Evolutionary conservation across 2,329 filamentous ascomycete genomes (phyloP).

Genomic region (Phialophora tarda): DNA sequence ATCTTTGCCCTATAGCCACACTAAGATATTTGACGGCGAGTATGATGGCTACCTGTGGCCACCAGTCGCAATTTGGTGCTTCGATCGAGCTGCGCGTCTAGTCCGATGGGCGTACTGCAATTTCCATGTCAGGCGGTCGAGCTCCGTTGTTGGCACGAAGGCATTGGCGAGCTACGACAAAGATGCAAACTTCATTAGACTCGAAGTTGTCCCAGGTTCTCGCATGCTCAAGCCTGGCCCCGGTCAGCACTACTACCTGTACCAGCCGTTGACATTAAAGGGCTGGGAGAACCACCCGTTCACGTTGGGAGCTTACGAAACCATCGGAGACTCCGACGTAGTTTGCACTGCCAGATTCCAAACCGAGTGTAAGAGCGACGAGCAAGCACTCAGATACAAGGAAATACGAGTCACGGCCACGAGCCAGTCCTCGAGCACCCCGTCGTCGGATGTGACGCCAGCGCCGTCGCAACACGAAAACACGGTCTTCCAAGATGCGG

Average conservation of each 20-base stretch:
- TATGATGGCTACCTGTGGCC: conserved; percentile 60
- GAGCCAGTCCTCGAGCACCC: conserved; percentile 8
- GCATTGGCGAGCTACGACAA: conserved; percentile 53
- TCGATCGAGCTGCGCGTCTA: conserved; percentile 55
- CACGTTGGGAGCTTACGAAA: conserved; percentile 47
- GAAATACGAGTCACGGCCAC: conserved; percentile 15
- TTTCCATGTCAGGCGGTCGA: conserved; percentile 44
- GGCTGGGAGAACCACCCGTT: conserved; percentile 62
- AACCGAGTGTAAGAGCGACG: conserved; percentile 3
- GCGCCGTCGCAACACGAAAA: conserved; percentile 12
- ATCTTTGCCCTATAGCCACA: conserved; percentile 48
- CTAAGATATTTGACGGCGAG: conserved; percentile 53
- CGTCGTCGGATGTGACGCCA: conserved; percentile 15
- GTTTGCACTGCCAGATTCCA: conserved; percentile 29
- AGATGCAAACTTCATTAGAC: conserved; percentile 52
- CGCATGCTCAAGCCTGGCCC: conserved; percentile 46
- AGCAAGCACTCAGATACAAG: conserved; percentile 35
- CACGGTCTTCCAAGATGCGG: neutral
- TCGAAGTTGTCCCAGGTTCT: conserved; percentile 52
- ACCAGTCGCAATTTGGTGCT: conserved; percentile 55
- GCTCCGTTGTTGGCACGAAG: conserved; percentile 44
- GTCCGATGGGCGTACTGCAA: conserved; percentile 54
- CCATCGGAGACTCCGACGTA: neutral
- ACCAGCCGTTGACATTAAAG: conserved; percentile 51
- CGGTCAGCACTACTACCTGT: conserved; percentile 59